A percentile compares a stretch with the other conserved stretches of the same genome.
Conservation (phyloP, 768 basidiomycete species). For the Solioccasus polychromus region DNA sequence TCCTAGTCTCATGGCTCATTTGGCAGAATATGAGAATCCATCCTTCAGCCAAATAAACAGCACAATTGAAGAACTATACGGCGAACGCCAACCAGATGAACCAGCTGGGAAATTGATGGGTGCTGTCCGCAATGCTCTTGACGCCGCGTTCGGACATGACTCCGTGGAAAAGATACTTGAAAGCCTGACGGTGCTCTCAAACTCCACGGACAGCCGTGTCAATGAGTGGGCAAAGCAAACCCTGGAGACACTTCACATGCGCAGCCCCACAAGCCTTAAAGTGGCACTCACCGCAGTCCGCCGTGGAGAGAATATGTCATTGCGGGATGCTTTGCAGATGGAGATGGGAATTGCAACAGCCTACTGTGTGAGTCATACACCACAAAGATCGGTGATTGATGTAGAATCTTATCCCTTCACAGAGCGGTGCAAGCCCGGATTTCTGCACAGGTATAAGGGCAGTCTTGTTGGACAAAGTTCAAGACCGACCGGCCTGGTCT, state of each 20-base stretch:
- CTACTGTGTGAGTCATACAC: slow-evolving; percentile 67
- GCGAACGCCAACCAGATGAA: slow-evolving; percentile 59
- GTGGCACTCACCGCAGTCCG: slow-evolving; percentile 82
- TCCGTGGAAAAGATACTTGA: slow-evolving; percentile 70
- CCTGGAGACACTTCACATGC: slow-evolving; percentile 53
- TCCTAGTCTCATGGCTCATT: slow-evolving; percentile 63
- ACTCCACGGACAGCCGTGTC: slow-evolving; percentile 42
- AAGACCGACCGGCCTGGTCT: slow-evolving; percentile 64
- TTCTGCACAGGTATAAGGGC: slow-evolving; percentile 79
- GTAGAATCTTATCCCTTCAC: slow-evolving; percentile 13
- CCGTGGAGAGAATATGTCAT: slow-evolving; percentile 56
- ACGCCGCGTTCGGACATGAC: slow-evolving; percentile 69
- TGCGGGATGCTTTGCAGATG: slow-evolving; percentile 73
- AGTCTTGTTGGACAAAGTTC: slow-evolving; percentile 52
- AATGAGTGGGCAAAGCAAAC: slow-evolving; percentile 75
- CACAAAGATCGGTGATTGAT: slow-evolving; percentile 6
- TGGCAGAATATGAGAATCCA: slow-evolving; percentile 44
- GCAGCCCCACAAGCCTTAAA: slow-evolving; percentile 91
- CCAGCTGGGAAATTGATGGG: slow-evolving; percentile 54
- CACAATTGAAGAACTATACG: slow-evolving; percentile 60
- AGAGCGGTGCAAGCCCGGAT: slow-evolving; percentile 80
- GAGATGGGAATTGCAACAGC: slow-evolving; percentile 88
- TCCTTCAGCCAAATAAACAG: slow-evolving; percentile 55
- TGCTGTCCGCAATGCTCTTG: slow-evolving; percentile 70
- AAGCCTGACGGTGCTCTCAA: slow-evolving; percentile 45